A percentile compares a stretch with the other conserved stretches of the same genome.
These are phyloP conservation scores for Ceratobasidium sp. DNA, from an alignment of 1,284 basidiomycete species.

Conservation along the genomic window DNA sequence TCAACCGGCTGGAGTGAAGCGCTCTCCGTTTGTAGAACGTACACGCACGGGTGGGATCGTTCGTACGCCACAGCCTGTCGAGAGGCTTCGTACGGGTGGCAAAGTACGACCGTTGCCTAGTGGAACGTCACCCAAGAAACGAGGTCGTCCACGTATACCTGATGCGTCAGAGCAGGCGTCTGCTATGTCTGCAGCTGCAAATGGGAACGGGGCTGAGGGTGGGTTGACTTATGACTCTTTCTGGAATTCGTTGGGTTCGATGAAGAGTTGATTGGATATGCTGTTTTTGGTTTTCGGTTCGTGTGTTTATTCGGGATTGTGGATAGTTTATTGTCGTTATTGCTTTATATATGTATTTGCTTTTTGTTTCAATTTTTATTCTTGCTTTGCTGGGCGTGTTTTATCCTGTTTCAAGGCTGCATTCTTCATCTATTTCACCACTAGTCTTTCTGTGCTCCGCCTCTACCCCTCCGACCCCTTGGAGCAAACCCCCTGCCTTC, in stretches of 20 bases:
- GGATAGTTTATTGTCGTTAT: constrained; percentile 6
- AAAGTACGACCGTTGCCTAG: constrained; percentile 18
- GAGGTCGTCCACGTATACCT: constrained; percentile 35
- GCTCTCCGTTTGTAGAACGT: constrained; percentile 33
- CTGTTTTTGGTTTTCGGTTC: neutral
- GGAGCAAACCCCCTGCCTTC: constrained; percentile 32
- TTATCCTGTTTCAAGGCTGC: neutral
- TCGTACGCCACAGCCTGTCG: constrained; percentile 16
- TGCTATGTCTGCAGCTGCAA: neutral
- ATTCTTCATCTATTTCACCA: constrained; percentile 9
- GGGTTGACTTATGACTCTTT: constrained; percentile 41
- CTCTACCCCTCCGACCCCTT: constrained; percentile 29
- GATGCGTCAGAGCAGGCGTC: neutral
- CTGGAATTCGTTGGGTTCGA: constrained; percentile 29
- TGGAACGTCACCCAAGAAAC: constrained; percentile 39
- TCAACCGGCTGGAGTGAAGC: neutral
- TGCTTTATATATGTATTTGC: constrained; percentile 6
- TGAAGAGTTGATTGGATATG: constrained; percentile 14
- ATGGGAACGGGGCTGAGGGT: neutral
- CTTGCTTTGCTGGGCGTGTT: neutral
- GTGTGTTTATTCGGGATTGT: constrained; percentile 21
- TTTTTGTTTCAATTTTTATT: constrained; percentile 26
- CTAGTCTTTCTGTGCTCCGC: neutral
- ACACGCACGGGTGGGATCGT: constrained; percentile 40
- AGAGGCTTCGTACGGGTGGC: constrained; percentile 38